phyloP scores from a whole-genome alignment of 257 asterid genomes.

The Solanum arcanum region DNA sequence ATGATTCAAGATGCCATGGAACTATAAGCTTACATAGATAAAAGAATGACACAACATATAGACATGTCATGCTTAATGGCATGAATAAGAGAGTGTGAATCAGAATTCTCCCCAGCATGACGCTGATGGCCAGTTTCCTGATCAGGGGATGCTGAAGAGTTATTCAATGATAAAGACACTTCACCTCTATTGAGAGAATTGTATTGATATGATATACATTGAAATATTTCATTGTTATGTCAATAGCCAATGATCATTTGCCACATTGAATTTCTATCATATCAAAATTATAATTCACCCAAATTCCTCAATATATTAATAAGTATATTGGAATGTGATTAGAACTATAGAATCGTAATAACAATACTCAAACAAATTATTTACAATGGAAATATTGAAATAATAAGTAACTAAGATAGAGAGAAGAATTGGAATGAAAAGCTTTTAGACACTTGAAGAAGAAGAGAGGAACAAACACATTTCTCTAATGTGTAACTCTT shows the following conservation, averaged over 20 bases:
- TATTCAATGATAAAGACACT: background rate
- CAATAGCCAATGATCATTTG: background rate
- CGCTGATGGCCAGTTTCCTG: background rate
- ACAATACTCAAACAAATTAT: background rate
- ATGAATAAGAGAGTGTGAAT: background rate
- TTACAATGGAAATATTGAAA: no score
- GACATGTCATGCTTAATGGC: background rate
- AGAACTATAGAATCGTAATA: background rate
- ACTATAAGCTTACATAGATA: background rate
- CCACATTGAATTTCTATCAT: background rate
- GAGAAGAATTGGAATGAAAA: background rate
- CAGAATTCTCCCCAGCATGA: background rate
- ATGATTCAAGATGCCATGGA: background rate
- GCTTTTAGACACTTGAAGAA: background rate
- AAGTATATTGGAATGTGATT: background rate
- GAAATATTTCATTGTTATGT: background rate
- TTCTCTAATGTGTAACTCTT: no score
- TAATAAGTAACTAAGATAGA: background rate
- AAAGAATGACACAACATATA: no score
- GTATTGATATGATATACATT: no score
- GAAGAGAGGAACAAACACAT: no score
- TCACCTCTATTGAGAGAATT: background rate
- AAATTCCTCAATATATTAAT: no score
- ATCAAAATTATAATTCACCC: background rate
- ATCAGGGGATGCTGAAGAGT: background rate